Base-by-base conservation (phyloP, 2,329 filamentous ascomycete genomes). In the Scorias spongiosa region DNA sequence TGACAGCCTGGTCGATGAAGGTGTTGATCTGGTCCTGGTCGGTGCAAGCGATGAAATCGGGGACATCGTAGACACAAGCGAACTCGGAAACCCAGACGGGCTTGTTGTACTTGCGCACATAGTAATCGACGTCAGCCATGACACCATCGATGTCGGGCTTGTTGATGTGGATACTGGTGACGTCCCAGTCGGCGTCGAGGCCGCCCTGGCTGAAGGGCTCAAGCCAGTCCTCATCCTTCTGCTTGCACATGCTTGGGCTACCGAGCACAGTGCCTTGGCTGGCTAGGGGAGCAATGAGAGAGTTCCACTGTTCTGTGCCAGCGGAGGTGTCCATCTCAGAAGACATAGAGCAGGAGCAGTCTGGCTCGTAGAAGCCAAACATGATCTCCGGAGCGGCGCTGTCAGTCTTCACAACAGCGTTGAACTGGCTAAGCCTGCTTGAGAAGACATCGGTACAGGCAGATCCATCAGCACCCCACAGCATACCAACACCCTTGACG, bases 341-440 rank as follows among this genome's bases (percentile, higher is more conserved):
- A 11, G 52, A 55, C 20, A 48, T 47, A 5, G 47, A 42, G 41
- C 53, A 52, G 28, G 40, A 38, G 48, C 56, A 57, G 42, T 58
- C 55, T 17, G 54, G 55, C 41, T 57, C 54, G 50, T 56, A 57
- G 47, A 58, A 58, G 14, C 56, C 56, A 45, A 57, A 56, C 50
- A 57, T 55, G 42, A 55, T 51, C 7, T 47, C 39, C 1, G 54
- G 54, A 10, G 42, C 26, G 37, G 47, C 51, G 34, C 44, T 39
- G 42, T 46, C 48, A 42, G 44, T 32, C 20, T 26, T 26, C 8
- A 51, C 41, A 12, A 56, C 43, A 26, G 26, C 32, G 34, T 50
- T 48, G 47, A 52, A 56, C 44, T 47, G 46, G 4, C 15, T 37
- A 20, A 54, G 46, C 29, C 54, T 46, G 17, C 45, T 40, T 1